Evolutionary conservation across 768 basidiomycete genomes (phyloP).

Genomic region (Tricholomella constricta): DNA sequence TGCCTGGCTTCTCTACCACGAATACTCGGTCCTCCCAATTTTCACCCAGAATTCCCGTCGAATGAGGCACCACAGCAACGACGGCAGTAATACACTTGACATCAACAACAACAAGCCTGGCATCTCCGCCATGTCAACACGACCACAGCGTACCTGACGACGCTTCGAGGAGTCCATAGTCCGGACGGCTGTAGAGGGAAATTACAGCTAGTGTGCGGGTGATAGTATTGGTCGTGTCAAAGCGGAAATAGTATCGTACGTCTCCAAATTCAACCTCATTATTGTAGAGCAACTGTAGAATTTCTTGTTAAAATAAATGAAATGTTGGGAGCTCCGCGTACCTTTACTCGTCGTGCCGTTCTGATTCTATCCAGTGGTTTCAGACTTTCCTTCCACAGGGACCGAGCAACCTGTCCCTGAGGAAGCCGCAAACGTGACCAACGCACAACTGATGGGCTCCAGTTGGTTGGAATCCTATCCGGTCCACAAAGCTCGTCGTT

Average conservation of each 20-base stretch:
- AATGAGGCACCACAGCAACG: slow-evolving; percentile 15
- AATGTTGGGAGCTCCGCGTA: slow-evolving; percentile 1
- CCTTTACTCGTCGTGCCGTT: not conserved
- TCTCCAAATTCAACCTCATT: slow-evolving; percentile 12
- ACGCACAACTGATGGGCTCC: slow-evolving; percentile 7
- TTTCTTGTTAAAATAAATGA: too few relatives aligned
- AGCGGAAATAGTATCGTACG: slow-evolving; percentile 15
- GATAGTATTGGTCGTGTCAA: not conserved
- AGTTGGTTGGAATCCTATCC: slow-evolving; percentile 3
- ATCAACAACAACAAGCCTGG: slow-evolving; percentile 7
- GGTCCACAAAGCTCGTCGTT: not conserved
- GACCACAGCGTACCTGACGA: slow-evolving; percentile 15
- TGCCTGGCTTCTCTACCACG: slow-evolving; percentile 19
- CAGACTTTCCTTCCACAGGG: slow-evolving; percentile 11
- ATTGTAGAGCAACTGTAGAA: slow-evolving; percentile 7
- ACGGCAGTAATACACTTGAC: slow-evolving; percentile 12
- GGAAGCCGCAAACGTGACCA: slow-evolving; percentile 22
- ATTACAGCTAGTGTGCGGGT: slow-evolving; percentile 9
- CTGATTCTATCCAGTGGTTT: not conserved
- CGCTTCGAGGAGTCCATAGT: slow-evolving; percentile 1
- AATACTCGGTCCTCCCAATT: slow-evolving; percentile 12
- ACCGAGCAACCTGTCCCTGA: slow-evolving; percentile 24
- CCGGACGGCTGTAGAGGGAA: slow-evolving; percentile 10
- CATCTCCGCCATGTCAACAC: slow-evolving; percentile 3
- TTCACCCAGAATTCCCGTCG: slow-evolving; percentile 10